A percentile compares a stretch with the other conserved stretches of the same genome.
Conservation (phyloP, 106 monocot genomes). For the Acanthochlamys bracteata region DNA sequence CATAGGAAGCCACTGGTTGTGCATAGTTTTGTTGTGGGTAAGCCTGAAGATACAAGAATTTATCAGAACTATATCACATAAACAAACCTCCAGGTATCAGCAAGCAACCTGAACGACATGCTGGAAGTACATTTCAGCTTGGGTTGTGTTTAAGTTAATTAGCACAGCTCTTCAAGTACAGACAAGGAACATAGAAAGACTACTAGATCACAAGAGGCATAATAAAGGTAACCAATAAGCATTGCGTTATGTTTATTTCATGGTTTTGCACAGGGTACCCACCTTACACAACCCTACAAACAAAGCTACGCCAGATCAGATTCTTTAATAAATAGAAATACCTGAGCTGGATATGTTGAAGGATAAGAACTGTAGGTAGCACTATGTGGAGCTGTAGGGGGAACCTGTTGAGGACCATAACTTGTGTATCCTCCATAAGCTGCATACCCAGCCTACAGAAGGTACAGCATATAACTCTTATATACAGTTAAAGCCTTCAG, state of each 20-base stretch:
- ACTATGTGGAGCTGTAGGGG: slow-evolving; percentile 52
- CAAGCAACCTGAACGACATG: background rate
- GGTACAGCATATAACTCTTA: background rate
- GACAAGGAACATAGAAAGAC: background rate
- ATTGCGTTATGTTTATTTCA: too few species aligned
- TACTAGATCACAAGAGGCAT: background rate
- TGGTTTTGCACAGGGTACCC: too few species aligned
- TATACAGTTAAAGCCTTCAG: background rate
- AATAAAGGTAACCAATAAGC: background rate
- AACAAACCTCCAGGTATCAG: background rate
- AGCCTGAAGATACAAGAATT: slow-evolving; percentile 23
- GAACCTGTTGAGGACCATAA: slow-evolving; percentile 41
- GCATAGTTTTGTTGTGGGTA: slow-evolving; percentile 56
- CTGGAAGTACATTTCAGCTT: background rate
- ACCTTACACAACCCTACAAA: too few species aligned
- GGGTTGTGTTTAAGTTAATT: background rate
- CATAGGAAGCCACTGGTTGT: slow-evolving; percentile 29
- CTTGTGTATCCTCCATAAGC: slow-evolving; percentile 66
- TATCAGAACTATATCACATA: background rate
- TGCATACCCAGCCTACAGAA: slow-evolving; percentile 58
- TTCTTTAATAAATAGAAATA: slow-evolving; percentile 3
- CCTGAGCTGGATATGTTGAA: slow-evolving; percentile 54
- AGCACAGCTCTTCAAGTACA: background rate
- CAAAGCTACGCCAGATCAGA: too few species aligned
- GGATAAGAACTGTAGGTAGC: slow-evolving; percentile 69